Evolutionary conservation across 2,329 filamentous ascomycete species (phyloP).

Genomic region (Ceratocystis lukuohia): DNA sequence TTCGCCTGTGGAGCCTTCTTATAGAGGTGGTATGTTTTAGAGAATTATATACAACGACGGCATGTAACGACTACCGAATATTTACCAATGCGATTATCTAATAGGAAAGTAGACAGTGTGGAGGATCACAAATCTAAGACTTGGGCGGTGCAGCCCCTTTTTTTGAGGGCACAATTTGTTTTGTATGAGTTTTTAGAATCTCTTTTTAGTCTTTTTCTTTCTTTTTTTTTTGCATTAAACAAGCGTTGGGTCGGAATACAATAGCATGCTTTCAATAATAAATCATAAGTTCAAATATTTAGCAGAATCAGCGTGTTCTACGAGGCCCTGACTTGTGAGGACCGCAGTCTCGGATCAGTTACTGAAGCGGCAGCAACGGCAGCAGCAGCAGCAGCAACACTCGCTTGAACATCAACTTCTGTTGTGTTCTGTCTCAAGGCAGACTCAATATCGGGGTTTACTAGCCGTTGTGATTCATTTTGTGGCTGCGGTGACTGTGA

Average conservation of each 20-base stretch:
- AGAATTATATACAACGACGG: not conserved
- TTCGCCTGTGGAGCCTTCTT: slow-evolving; percentile 10
- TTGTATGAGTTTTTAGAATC: not conserved
- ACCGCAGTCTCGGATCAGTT: not conserved
- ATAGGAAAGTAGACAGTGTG: not conserved
- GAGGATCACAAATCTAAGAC: not conserved
- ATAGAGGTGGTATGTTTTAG: slow-evolving; percentile 1
- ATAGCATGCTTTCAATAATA: not conserved
- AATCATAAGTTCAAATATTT: not conserved
- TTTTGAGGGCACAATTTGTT: not conserved
- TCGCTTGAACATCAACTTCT: not conserved
- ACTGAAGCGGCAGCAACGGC: not conserved
- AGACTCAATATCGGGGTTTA: not conserved
- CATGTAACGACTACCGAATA: not conserved
- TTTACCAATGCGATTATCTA: not conserved
- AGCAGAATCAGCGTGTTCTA: not conserved
- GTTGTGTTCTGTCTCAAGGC: not conserved
- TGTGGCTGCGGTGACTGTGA: not conserved
- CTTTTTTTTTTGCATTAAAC: not conserved
- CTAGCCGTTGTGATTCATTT: not conserved
- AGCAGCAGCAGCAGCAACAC: not conserved
- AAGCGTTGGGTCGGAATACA: not conserved
- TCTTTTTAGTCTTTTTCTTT: not conserved
- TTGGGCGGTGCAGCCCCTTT: not conserved
- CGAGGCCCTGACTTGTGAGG: not conserved